Base-by-base conservation (phyloP, 2,329 filamentous ascomycete genomes). In the Pyricularia grisea region DNA sequence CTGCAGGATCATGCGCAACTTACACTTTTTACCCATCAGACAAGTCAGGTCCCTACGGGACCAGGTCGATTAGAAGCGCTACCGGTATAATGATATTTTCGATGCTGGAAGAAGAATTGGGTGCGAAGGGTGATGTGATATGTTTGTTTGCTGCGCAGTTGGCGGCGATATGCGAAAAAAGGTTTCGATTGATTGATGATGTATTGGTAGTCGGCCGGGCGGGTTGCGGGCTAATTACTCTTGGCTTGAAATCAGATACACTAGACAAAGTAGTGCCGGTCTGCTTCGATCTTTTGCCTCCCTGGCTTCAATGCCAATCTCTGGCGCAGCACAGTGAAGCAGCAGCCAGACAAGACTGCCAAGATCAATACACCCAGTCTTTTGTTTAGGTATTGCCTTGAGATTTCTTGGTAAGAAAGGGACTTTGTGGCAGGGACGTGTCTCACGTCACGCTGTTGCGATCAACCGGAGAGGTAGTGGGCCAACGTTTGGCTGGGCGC, bases 21-120 rank as follows among this genome's bases (percentile, higher is more conserved):
- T 67, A 67, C 66, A 67, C 31, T 67, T 67, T 67, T 67, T 67
- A 55, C 66, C 66, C 66, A 67, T 67, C 6, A 28, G 42, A 61
- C 42, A 55, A 50, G n/a, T 60, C 20, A 23, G 27, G 66, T 67
- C 66, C 66, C 50, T 36, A 25, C 23, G 65, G 65, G 65, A 58
- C 65, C 42, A 20, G 23, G 42, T 28, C 20, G 42, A 58, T 27
- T 11, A 12, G n/a, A 58, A 27, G 10, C 11, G 58, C 58, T 61
- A 23, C n/a, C 58, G 9, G n/a, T 27, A 14, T 55, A 6, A 12
- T 61, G 23, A 27, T 61, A n/a, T 1, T 61, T 27, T 61, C 25
- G 23, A 27, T 61, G n/a, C 25, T 61, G 7, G 20, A n/a, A 20
- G 7, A 55, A 23, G 12, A 27, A 61, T 28, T 61, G 23, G 17